Evolutionary conservation across 495 filamentous ascomycete genomes (phyloP).

Genomic region (Hypoxylon fragiforme): DNA sequence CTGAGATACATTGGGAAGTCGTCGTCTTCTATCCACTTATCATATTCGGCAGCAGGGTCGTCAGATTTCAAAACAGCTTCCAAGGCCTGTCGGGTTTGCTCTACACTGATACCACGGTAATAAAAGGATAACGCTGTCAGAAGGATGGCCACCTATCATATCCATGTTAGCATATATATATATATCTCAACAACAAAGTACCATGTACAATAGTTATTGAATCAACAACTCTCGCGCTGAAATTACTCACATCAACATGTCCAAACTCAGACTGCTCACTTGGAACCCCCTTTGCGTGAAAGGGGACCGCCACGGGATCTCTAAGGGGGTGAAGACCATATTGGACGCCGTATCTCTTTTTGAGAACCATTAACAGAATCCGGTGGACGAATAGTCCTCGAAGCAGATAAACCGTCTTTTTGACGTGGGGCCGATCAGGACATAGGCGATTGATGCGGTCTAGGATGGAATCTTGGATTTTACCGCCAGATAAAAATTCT

Average conservation of each 20-base stretch:
- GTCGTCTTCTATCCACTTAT: conserved; percentile 46
- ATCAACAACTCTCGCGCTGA: too few species aligned
- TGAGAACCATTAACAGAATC: conserved; percentile 43
- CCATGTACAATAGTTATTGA: too few species aligned
- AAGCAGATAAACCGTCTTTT: conserved; percentile 30
- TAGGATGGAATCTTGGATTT: conserved; percentile 14
- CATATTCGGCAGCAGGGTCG: conserved; percentile 54
- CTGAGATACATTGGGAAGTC: conserved; percentile 46
- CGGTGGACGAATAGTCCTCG: conserved; percentile 45
- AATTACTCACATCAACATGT: conserved; percentile 48
- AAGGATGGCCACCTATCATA: conserved; percentile 48
- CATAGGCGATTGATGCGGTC: conserved; percentile 29
- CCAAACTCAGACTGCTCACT: conserved; percentile 54
- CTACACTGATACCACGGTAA: conserved; percentile 46
- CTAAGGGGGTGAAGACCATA: conserved; percentile 44
- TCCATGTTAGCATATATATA: conserved; percentile 5
- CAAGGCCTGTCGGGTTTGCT: conserved; percentile 46
- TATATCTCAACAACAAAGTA: too few species aligned
- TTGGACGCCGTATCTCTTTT: conserved; percentile 48
- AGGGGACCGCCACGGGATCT: conserved; percentile 47
- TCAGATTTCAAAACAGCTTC: conserved; percentile 51
- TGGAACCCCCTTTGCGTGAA: conserved; percentile 56
- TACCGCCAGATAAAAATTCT: conserved; percentile 35
- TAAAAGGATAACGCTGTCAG: conserved; percentile 57
- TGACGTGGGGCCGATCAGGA: conserved; percentile 33